These are phyloP conservation scores for Furcasterigmium furcatum DNA, from an alignment of 2,329 filamentous ascomycete species.

Conservation along the genomic window DNA sequence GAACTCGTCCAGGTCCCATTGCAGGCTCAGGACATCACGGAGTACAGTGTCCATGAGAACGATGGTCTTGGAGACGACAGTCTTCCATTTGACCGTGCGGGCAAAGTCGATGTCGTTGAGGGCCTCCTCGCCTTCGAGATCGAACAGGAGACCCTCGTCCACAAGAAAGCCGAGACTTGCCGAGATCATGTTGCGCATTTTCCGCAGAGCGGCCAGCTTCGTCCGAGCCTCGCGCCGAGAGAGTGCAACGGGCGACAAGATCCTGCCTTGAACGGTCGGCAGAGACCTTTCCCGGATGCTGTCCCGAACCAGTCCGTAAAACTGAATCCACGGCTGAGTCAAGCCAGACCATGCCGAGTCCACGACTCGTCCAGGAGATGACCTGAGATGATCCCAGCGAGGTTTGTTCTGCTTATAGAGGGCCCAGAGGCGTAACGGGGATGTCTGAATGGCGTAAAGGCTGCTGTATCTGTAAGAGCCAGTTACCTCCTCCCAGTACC, in stretches of 20 bases:
- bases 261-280: slow-evolving; percentile 64
- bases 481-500: slow-evolving; percentile 93
- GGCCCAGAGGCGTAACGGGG: slow-evolving; percentile 69
- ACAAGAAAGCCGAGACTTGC: slow-evolving; percentile 84
- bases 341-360: slow-evolving; percentile 34
- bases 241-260: slow-evolving; percentile 76
- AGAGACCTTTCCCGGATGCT: slow-evolving; percentile 73
- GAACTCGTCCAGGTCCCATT: slow-evolving; percentile 60
- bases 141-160: slow-evolving; percentile 76
- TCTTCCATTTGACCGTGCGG: slow-evolving; percentile 57
- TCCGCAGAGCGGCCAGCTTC: slow-evolving; percentile 70
- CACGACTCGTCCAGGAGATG: slow-evolving; percentile 25
- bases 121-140: slow-evolving; percentile 49
- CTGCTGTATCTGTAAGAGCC: slow-evolving; percentile 75
- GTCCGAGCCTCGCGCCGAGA: slow-evolving; percentile 70
- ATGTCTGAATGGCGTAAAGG: slow-evolving; percentile 83
- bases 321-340: slow-evolving; percentile 58
- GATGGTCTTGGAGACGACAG: slow-evolving; percentile 75
- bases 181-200: slow-evolving; percentile 75
- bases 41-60: slow-evolving; percentile 84
- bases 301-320: slow-evolving; percentile 77
- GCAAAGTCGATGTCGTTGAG: slow-evolving; percentile 48
- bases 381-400: slow-evolving; percentile 21
- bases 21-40: slow-evolving; percentile 63
- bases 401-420: slow-evolving; percentile 56